Conservation (phyloP, 306 rosid genomes). For the Rosa rugosa region DNA sequence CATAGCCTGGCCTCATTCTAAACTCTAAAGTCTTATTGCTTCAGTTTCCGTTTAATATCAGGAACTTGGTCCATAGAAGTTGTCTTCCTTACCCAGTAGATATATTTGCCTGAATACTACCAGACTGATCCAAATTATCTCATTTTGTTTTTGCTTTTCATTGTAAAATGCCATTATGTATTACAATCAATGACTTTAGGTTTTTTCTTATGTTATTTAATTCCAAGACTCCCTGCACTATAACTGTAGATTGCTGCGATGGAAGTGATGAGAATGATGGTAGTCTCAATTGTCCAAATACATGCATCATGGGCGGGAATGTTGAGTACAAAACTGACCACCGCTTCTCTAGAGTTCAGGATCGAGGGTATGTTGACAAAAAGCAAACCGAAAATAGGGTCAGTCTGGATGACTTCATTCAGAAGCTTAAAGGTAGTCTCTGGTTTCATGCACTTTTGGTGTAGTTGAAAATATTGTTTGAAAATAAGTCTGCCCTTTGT, state of each 20-base stretch:
- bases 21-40: not conserved
- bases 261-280: constrained; percentile 88
- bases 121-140: not conserved
- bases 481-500: constrained; percentile 15
- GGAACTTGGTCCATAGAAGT: not conserved
- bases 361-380: constrained; percentile 13
- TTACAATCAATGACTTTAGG: not conserved
- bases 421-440: constrained; percentile 53
- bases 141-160: not conserved
- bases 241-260: constrained; percentile 82
- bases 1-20: not conserved
- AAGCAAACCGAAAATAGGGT: constrained; percentile 39
- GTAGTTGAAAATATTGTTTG: constrained; percentile 17
- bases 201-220: constrained; percentile 2
- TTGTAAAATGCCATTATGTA: not conserved
- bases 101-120: not conserved
- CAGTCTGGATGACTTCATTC: constrained; percentile 53
- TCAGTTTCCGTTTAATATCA: not conserved
- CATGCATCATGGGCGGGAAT: constrained; percentile 81
- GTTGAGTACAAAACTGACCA: constrained; percentile 40
- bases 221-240: constrained; percentile 29
- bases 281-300: constrained; percentile 56
- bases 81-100: not conserved
- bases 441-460: constrained; percentile 2
- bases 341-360: constrained; percentile 28